A percentile compares a stretch with the other conserved stretches of the same genome.
These are phyloP conservation scores for Xanthoconium purpureum DNA, from an alignment of 768 basidiomycete genomes.

Conservation along the genomic window DNA sequence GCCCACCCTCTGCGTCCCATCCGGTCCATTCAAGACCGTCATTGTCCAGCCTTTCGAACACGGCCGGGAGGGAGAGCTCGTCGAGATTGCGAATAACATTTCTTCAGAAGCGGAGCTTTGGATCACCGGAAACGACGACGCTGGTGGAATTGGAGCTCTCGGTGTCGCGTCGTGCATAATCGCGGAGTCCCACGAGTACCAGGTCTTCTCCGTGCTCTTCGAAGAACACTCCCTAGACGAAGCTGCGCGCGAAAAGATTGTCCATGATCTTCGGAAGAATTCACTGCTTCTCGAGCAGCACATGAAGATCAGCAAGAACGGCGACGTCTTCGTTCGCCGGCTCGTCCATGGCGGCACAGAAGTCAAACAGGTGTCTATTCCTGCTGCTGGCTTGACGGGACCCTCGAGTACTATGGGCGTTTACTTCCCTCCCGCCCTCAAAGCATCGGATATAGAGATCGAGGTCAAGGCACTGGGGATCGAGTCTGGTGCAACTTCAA, in stretches of 20 bases:
- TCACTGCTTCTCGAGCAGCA: constrained; percentile 27
- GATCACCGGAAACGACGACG: constrained; percentile 31
- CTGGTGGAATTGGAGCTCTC: constrained; percentile 30
- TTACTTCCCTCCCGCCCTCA: constrained; percentile 18
- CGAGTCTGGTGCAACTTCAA: background rate
- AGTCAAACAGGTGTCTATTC: constrained; percentile 13
- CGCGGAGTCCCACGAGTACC: constrained; percentile 30
- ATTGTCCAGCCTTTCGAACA: constrained; percentile 27
- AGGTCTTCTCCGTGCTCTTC: constrained; percentile 28
- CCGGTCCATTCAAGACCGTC: constrained; percentile 24
- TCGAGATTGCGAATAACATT: constrained; percentile 26
- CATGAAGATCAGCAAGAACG: constrained; percentile 26
- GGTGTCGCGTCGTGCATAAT: constrained; percentile 29
- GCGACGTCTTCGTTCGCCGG: constrained; percentile 28
- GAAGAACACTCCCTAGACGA: constrained; percentile 28
- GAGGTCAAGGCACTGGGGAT: constrained; percentile 15
- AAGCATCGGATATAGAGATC: constrained; percentile 19
- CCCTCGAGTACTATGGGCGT: constrained; percentile 15
- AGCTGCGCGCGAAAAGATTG: constrained; percentile 20
- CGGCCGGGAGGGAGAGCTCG: constrained; percentile 24
- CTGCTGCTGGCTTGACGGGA: constrained; percentile 13
- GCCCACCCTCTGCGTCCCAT: constrained; percentile 13
- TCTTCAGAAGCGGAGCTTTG: constrained; percentile 27
- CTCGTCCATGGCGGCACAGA: constrained; percentile 27
- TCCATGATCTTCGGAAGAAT: constrained; percentile 28